phyloP scores from a whole-genome alignment of 257 asterid species.

The Verbena officinalis region DNA sequence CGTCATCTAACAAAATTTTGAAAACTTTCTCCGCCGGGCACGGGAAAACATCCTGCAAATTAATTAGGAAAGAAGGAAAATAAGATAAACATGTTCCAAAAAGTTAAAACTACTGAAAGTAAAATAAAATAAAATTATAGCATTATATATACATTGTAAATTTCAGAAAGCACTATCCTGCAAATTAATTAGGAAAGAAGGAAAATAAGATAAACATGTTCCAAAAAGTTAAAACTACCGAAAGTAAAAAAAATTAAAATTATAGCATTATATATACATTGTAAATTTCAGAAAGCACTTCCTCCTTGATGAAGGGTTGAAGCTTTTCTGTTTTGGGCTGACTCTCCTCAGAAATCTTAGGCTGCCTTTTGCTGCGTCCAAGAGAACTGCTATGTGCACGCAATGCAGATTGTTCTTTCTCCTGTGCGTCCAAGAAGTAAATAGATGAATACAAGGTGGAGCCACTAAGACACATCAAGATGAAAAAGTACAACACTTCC shows the following conservation, averaged over 20 bases:
- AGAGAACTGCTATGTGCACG: conserved; percentile 91
- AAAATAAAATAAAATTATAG: no score
- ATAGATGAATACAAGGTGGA: conserved; percentile 12
- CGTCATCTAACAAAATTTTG: conserved; percentile 71
- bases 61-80: conserved; percentile 17
- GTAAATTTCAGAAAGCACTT: conserved; percentile 70
- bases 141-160: conserved; percentile 57
- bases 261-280: conserved; percentile 45
- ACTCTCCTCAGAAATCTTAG: conserved; percentile 56
- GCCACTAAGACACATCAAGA: neutral
- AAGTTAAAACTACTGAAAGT: conserved; percentile 12
- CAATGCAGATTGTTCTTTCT: conserved; percentile 87
- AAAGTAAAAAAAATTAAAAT: no score
- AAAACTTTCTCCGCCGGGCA: conserved; percentile 79
- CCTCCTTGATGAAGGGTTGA: conserved; percentile 83
- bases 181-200: conserved; percentile 28
- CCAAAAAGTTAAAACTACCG: neutral
- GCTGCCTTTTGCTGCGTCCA: conserved; percentile 47
- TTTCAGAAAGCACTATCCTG: conserved; percentile 78
- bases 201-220: conserved; percentile 1
- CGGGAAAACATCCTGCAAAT: conserved; percentile 75
- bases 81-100: neutral
- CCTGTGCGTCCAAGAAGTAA: conserved; percentile 47
- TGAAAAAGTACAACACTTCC: neutral
- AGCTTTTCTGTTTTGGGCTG: conserved; percentile 48